Conservation (phyloP, 2,329 filamentous ascomycete genomes). For the Arthrobotrys musiformis region DNA sequence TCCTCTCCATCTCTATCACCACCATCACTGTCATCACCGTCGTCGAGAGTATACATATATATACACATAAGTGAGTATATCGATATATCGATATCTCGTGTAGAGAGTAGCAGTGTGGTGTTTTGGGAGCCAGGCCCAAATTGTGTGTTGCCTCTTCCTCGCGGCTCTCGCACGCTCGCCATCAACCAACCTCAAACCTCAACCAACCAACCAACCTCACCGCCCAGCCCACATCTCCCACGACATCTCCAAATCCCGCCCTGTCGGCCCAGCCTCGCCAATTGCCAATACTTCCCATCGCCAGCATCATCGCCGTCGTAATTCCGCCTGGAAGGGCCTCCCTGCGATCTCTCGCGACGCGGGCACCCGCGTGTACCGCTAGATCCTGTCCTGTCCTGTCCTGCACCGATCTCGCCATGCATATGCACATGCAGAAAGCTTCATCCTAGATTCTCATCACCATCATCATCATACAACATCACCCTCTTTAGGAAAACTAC, state of each 20-base stretch:
- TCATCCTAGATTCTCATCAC: constrained; percentile 2
- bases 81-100: background rate
- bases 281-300: background rate
- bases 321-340: background rate
- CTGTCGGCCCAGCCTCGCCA: no score
- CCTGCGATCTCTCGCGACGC: background rate
- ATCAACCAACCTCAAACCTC: background rate
- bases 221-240: background rate
- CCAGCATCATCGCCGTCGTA: background rate
- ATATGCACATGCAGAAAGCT: constrained; percentile 9
- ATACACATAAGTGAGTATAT: background rate
- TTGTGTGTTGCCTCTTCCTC: constrained; percentile 36
- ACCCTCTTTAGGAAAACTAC: background rate
- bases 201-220: background rate
- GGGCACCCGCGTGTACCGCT: constrained; percentile 7
- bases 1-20: background rate
- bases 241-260: background rate
- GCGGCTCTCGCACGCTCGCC: no score
- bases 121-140: background rate
- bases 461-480: background rate
- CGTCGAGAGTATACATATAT: no score
- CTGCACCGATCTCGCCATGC: background rate
- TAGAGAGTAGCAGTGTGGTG: background rate
- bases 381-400: background rate
- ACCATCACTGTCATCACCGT: background rate